phyloP scores from a whole-genome alignment of 495 filamentous ascomycete species.

The Tuber calosporum region DNA sequence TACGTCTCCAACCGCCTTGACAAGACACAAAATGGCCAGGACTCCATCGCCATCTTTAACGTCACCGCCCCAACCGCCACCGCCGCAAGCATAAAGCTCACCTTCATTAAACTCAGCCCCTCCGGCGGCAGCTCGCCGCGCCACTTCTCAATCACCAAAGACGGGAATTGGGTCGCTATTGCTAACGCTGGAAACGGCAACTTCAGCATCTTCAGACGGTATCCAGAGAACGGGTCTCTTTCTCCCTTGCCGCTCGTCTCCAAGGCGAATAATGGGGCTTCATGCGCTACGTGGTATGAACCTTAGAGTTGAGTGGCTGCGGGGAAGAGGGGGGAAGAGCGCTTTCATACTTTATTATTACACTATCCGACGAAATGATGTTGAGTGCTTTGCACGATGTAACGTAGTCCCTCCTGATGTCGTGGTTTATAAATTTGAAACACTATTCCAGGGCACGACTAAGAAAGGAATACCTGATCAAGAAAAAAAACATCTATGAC shows the following conservation, averaged over 20 bases:
- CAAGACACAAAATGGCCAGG: conserved; percentile 45
- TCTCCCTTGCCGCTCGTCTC: background rate
- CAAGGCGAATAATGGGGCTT: background rate
- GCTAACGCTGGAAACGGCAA: background rate
- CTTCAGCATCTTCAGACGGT: background rate
- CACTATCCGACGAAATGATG: background rate
- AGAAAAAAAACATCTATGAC: too few species aligned
- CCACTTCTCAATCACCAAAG: conserved; percentile 49
- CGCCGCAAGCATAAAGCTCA: conserved; percentile 48
- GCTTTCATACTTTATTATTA: background rate
- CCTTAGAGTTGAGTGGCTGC: background rate
- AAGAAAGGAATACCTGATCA: too few species aligned
- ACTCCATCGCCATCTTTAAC: conserved; percentile 47
- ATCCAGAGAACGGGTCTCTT: background rate
- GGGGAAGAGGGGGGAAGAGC: background rate
- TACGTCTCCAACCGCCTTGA: conserved; percentile 59
- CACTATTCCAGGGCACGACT: too few species aligned
- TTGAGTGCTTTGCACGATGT: background rate
- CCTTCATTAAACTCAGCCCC: conserved; percentile 49
- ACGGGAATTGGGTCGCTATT: conserved; percentile 4
- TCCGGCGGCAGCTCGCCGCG: conserved; percentile 57
- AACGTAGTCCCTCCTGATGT: background rate
- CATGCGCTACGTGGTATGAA: background rate
- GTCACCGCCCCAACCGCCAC: too few species aligned
- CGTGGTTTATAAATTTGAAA: background rate